Evolutionary conservation across 495 filamentous ascomycete genomes (phyloP).

Genomic region (Wilcoxina mikolae): DNA sequence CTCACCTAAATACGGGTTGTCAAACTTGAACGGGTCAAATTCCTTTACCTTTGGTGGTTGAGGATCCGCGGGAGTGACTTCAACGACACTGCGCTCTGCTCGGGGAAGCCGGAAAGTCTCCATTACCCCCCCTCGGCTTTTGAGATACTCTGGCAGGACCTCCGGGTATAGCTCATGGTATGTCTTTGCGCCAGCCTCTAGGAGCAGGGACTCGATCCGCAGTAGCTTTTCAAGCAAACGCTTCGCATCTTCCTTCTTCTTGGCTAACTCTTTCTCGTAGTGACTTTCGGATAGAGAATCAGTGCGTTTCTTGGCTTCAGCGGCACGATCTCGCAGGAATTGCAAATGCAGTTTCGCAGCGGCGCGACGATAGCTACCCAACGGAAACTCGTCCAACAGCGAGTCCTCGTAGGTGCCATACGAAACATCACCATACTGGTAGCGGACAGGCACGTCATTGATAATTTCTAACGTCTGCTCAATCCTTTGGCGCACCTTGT

Average conservation of each 20-base stretch:
- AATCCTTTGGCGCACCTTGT: slow-evolving; percentile 41
- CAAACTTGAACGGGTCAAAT: slow-evolving; percentile 20
- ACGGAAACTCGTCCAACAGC: slow-evolving; percentile 11
- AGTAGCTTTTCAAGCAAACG: slow-evolving; percentile 38
- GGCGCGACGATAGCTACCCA: slow-evolving; percentile 15
- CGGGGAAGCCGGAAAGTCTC: background rate
- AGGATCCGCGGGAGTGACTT: background rate
- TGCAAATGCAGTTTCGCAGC: background rate
- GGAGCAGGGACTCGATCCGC: slow-evolving; percentile 38
- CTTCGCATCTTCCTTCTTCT: slow-evolving; percentile 42
- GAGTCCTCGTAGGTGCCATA: background rate
- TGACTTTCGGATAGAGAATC: background rate
- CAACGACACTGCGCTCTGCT: background rate
- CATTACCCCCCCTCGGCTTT: background rate
- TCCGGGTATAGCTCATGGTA: slow-evolving; percentile 50
- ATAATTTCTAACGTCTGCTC: slow-evolving; percentile 3
- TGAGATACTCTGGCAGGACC: slow-evolving; percentile 15
- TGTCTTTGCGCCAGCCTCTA: slow-evolving; percentile 46
- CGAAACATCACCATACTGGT: background rate
- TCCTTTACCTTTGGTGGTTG: background rate
- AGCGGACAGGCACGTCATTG: background rate
- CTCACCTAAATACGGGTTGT: slow-evolving; percentile 38
- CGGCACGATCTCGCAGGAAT: background rate
- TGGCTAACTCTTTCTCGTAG: slow-evolving; percentile 22
- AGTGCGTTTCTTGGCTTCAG: background rate